Evolutionary conservation across 1,284 basidiomycete species (phyloP).

Genomic region (Acaromyces ingoldii): DNA sequence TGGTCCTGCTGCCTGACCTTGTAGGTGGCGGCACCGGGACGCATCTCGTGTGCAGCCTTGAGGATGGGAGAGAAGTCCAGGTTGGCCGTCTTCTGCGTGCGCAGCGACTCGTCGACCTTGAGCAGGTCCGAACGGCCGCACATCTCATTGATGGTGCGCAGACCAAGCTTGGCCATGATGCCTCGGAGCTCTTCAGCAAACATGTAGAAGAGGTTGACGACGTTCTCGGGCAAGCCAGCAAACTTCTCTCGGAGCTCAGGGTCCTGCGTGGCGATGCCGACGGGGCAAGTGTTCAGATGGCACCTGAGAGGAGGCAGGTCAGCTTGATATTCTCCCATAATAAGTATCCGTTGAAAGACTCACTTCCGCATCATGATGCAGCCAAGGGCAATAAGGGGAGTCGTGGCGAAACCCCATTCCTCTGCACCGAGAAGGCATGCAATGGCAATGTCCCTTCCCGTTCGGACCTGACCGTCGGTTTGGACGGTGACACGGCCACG

Average conservation of each 20-base stretch:
- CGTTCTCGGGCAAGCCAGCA: conserved; percentile 42
- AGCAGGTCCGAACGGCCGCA: conserved; percentile 44
- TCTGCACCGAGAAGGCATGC: conserved; percentile 47
- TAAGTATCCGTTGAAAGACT: too few species aligned
- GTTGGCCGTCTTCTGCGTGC: conserved; percentile 41
- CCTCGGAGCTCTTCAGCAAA: conserved; percentile 42
- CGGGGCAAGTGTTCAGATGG: conserved; percentile 37
- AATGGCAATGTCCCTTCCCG: conserved; percentile 42
- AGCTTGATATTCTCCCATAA: too few species aligned
- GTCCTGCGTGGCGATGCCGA: conserved; percentile 46
- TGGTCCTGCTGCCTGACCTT: conserved; percentile 49
- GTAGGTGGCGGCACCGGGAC: conserved; percentile 48
- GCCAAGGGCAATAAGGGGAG: conserved; percentile 45
- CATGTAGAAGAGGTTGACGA: conserved; percentile 49
- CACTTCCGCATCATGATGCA: conserved; percentile 43
- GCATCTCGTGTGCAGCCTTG: conserved; percentile 46
- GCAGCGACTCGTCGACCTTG: conserved; percentile 32
- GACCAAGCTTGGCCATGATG: conserved; percentile 46
- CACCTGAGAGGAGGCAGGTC: conserved; percentile 5
- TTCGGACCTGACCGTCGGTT: conserved; percentile 45
- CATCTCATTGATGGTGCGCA: conserved; percentile 49
- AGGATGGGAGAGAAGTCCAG: conserved; percentile 38
- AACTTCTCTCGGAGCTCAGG: conserved; percentile 45
- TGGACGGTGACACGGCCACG: conserved; percentile 45
- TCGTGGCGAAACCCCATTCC: conserved; percentile 45